Evolutionary conservation across 305 asterid species (phyloP).

Genomic region (Fraxinus dipetala): DNA sequence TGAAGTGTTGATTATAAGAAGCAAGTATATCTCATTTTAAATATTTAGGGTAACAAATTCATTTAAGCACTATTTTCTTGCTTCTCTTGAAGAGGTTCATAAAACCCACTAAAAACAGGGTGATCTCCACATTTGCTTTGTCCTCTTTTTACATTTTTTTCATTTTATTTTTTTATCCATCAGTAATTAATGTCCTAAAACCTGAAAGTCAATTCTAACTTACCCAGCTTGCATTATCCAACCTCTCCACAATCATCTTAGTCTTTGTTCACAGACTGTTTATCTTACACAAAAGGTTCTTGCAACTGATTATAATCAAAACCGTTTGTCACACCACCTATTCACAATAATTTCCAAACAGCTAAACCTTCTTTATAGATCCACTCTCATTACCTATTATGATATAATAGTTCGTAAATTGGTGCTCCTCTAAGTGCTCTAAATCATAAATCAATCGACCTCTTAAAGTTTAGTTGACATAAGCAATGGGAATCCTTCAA

Average conservation of each 20-base stretch:
- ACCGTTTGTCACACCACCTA: background rate
- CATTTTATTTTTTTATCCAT: background rate
- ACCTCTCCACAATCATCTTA: background rate
- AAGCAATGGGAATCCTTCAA: background rate
- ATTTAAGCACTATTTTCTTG: background rate
- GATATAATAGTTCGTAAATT: background rate
- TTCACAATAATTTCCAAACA: background rate
- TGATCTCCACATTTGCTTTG: background rate
- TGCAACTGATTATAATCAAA: slow-evolving; percentile 10
- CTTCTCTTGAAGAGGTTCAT: background rate
- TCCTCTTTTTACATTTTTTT: background rate
- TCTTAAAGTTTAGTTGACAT: background rate
- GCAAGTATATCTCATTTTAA: background rate
- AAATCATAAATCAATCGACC: slow-evolving; percentile 1
- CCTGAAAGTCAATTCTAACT: background rate
- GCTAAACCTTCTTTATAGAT: background rate
- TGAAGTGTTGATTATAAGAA: background rate
- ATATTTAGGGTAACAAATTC: background rate
- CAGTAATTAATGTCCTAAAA: background rate
- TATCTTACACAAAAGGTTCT: background rate
- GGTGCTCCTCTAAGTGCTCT: background rate
- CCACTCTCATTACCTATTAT: background rate
- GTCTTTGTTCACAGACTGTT: background rate
- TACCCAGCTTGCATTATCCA: background rate
- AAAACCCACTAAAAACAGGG: background rate